These are phyloP conservation scores for Colletotrichum lindemuthianum DNA, from an alignment of 2,329 filamentous ascomycete genomes.

Conservation along the genomic window DNA sequence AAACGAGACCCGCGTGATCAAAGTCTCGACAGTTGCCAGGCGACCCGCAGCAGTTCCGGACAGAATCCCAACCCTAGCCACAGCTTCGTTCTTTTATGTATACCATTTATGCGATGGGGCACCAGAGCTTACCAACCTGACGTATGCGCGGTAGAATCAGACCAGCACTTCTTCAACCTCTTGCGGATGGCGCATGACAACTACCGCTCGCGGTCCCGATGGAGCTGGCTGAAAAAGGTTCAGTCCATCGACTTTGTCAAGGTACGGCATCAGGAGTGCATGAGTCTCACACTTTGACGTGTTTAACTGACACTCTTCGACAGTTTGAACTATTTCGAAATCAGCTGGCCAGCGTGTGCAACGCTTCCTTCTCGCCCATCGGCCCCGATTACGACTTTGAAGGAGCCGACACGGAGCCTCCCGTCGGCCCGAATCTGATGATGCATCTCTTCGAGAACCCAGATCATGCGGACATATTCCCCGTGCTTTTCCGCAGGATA, in stretches of 20 bases:
- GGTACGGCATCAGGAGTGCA: neutral
- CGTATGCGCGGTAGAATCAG: neutral
- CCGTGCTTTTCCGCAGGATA: neutral
- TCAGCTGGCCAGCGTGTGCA: neutral
- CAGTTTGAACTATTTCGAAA: conserved; percentile 9
- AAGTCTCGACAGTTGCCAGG: too few species aligned
- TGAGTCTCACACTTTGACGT: too few species aligned
- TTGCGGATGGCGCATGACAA: neutral
- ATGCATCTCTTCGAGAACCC: conserved; percentile 13
- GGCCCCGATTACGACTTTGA: neutral
- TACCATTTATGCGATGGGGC: conserved; percentile 7
- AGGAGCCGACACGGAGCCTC: neutral
- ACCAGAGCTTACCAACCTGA: neutral
- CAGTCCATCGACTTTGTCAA: neutral
- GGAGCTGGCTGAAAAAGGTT: neutral
- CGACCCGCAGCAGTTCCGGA: too few species aligned
- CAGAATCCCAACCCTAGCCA: neutral
- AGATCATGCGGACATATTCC: neutral
- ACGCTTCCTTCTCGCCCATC: neutral
- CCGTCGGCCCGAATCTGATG: neutral
- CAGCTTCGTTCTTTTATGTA: neutral
- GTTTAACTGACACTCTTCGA: too few species aligned
- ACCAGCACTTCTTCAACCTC: conserved; percentile 4
- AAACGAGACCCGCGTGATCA: too few species aligned
- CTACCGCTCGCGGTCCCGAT: neutral